phyloP scores from a whole-genome alignment of 1,284 basidiomycete species.

The Blastosporella zonata region DNA sequence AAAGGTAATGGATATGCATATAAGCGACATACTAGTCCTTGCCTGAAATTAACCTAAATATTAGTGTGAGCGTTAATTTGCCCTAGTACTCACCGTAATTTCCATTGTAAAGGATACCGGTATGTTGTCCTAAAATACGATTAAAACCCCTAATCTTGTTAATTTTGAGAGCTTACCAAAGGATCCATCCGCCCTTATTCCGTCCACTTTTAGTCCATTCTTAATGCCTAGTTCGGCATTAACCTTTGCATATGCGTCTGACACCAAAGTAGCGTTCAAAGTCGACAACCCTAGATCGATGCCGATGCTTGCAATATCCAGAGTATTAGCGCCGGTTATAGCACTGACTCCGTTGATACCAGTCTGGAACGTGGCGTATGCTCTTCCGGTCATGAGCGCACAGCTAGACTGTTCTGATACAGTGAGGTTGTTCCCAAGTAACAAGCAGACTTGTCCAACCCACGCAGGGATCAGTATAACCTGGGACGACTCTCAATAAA shows the following conservation, averaged over 20 bases:
- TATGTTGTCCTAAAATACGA: slow-evolving; percentile 38
- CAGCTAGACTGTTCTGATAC: slow-evolving; percentile 44
- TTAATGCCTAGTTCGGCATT: slow-evolving; percentile 50
- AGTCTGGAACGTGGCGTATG: slow-evolving; percentile 35
- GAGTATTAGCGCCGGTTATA: slow-evolving; percentile 60
- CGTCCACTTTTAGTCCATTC: slow-evolving; percentile 47
- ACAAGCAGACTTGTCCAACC: slow-evolving; percentile 45
- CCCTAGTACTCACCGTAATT: slow-evolving; percentile 40
- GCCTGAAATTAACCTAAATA: slow-evolving; percentile 41
- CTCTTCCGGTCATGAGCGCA: slow-evolving; percentile 46
- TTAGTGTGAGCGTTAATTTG: not conserved
- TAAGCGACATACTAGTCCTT: slow-evolving; percentile 50
- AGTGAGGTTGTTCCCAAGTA: slow-evolving; percentile 50
- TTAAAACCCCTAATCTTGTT: slow-evolving; percentile 15
- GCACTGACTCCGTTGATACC: slow-evolving; percentile 37
- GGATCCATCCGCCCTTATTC: slow-evolving; percentile 60
- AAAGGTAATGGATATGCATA: not conserved
- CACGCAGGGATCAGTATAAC: slow-evolving; percentile 46
- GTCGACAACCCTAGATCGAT: slow-evolving; percentile 51
- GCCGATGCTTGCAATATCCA: slow-evolving; percentile 60
- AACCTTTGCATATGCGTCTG: slow-evolving; percentile 48
- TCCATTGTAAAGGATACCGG: slow-evolving; percentile 61
- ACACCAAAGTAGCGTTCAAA: slow-evolving; percentile 42
- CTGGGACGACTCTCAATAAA: slow-evolving; percentile 26
- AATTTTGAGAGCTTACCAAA: slow-evolving; percentile 33